These are phyloP conservation scores for Phytophthora lateralis DNA, from an alignment of 352 stramenopile species.

Conservation along the genomic window DNA sequence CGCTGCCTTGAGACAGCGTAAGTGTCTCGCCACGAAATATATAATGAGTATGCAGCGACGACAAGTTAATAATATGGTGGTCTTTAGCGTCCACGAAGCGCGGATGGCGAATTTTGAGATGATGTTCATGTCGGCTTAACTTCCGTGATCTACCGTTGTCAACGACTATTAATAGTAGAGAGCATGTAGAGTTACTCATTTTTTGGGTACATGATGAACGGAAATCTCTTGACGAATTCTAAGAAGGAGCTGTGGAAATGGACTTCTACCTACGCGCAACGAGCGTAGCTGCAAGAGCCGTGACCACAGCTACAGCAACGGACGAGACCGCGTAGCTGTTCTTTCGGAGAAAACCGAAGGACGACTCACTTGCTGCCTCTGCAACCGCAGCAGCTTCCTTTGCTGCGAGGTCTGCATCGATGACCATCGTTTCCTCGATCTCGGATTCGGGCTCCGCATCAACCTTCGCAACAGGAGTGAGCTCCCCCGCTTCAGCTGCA, in stretches of 20 bases:
- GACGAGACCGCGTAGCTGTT: conserved; percentile 42
- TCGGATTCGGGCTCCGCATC: conserved; percentile 29
- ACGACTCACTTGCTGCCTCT: conserved; percentile 15
- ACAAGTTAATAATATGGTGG: neutral
- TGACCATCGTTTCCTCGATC: conserved; percentile 38
- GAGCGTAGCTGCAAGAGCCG: conserved; percentile 31
- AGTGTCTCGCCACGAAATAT: conserved; percentile 18
- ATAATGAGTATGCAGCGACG: conserved; percentile 3
- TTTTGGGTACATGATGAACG: conserved; percentile 2
- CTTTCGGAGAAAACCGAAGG: conserved; percentile 29
- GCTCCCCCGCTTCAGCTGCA: conserved; percentile 14
- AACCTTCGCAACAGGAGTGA: conserved; percentile 1
- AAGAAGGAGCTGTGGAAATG: conserved; percentile 1
- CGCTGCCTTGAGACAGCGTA: conserved; percentile 18
- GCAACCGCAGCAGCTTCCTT: conserved; percentile 19
- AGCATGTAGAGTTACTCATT: no score
- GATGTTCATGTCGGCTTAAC: no score
- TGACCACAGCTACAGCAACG: conserved; percentile 30
- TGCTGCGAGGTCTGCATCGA: conserved; percentile 29
- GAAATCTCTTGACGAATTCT: conserved; percentile 7
- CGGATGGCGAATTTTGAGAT: neutral
- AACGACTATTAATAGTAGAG: neutral
- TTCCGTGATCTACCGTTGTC: no score
- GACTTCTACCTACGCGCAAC: conserved; percentile 30
- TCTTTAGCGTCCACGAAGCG: conserved; percentile 8